These are phyloP conservation scores for Paramecium tetraurelia DNA, from an alignment of 73 alveolate species.

Conservation along the genomic window DNA sequence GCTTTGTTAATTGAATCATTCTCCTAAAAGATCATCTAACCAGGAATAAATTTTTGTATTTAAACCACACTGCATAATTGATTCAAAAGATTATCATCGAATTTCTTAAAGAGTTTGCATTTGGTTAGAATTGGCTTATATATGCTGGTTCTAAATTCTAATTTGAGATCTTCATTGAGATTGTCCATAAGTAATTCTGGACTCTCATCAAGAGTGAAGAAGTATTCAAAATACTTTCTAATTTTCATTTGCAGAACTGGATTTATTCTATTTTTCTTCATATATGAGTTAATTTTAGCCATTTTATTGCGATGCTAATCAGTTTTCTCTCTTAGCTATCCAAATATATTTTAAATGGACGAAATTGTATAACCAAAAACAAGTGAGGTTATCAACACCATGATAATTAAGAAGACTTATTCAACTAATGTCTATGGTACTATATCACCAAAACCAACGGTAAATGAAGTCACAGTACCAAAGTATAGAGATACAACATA, in stretches of 20 bases:
- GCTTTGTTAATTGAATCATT: background rate
- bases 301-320: conserved; percentile 16
- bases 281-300: conserved; percentile 8
- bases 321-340: conserved; percentile 18
- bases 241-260: background rate
- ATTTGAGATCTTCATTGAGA: background rate
- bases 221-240: conserved; percentile 16
- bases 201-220: background rate
- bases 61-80: background rate
- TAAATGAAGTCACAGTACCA: conserved; percentile 39
- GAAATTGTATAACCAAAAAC: conserved; percentile 52
- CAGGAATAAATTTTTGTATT: conserved; percentile 21
- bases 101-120: background rate
- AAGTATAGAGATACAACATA: conserved; percentile 49
- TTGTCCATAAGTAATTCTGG: conserved; percentile 16
- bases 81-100: background rate
- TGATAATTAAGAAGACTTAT: conserved; percentile 21
- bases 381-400: conserved; percentile 30
- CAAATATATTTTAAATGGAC: conserved; percentile 41
- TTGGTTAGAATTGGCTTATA: background rate
- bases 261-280: background rate
- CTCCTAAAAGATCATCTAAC: background rate
- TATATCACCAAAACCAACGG: conserved; percentile 58
- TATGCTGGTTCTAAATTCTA: background rate
- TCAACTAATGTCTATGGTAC: conserved; percentile 40